A percentile compares a stretch with the other conserved stretches of the same genome.
Evolutionary conservation across 2,329 filamentous ascomycete genomes (phyloP).

Genomic region (Pestalotiopsis sp.): DNA sequence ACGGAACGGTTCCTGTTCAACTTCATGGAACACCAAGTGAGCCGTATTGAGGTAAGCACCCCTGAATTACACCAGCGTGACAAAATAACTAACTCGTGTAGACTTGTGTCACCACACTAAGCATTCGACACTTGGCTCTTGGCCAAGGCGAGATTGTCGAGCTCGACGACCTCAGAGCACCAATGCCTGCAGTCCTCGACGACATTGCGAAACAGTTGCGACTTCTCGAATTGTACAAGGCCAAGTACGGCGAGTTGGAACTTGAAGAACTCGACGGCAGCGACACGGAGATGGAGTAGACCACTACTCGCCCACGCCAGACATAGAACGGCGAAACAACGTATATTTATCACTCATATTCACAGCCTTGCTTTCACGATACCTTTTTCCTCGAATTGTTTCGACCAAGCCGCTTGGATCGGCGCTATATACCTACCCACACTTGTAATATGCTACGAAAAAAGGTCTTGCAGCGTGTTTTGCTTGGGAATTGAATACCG

Average conservation of each 20-base stretch:
- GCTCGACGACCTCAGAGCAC: conserved; percentile 73
- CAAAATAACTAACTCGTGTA: conserved; percentile 39
- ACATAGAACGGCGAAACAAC: background rate
- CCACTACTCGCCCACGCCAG: background rate
- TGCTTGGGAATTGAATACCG: background rate
- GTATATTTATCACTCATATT: background rate
- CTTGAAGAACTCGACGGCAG: conserved; percentile 32
- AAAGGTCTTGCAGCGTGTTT: background rate
- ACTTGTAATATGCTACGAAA: conserved; percentile 14
- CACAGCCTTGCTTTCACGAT: conserved; percentile 7
- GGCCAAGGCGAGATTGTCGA: conserved; percentile 64
- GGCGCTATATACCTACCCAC: conserved; percentile 14
- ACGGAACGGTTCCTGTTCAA: conserved; percentile 86
- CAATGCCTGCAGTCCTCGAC: conserved; percentile 73
- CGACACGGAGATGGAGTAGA: conserved; percentile 35
- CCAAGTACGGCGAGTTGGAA: conserved; percentile 48
- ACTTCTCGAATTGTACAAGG: conserved; percentile 65
- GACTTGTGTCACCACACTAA: conserved; percentile 80
- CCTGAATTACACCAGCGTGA: background rate
- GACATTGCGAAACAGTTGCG: conserved; percentile 62
- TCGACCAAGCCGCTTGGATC: conserved; percentile 9
- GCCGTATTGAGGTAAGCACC: conserved; percentile 82
- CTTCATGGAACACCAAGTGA: conserved; percentile 93
- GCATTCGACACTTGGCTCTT: conserved; percentile 75
- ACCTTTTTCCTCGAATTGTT: conserved; percentile 9